Evolutionary conservation across 177 flowering plant genomes (phyloP), one percentile per base, ranked within the genome.

Genomic region (Vitis hybrid): DNA sequence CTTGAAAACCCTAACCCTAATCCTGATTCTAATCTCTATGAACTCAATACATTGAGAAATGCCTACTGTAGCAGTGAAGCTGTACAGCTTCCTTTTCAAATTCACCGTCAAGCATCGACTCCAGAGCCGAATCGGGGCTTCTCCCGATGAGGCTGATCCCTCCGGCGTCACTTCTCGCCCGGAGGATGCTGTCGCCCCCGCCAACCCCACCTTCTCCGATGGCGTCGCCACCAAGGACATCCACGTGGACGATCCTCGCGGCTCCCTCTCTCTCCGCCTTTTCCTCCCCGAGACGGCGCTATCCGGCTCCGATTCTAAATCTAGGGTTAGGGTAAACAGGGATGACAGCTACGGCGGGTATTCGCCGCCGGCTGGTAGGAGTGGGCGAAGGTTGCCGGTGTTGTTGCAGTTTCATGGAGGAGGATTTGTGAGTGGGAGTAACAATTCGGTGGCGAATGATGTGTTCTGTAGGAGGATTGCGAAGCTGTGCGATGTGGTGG

Each of bases 11-110:
- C 45, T 39, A 39, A 39, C 45, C 45, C 45, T 39, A 39, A 39
- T 39, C 8, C 45, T 39, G 8, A 39, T 39, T 39, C 45, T 39
- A 39, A 39, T 39, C 45, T 39, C 45, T 39, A 39, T 39, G 45
- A 39, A 39, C 8, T 39, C 45, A 39, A 7, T 1, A 39, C 7
- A 39, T 39, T 39, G 48, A 59, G 78, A 79, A 76, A 94, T 95
- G 99, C 99, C 99, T 64, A 90, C 90, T 81, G 89, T 95, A 11
- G 93, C 89, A 60, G 99, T 93, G 66, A 95, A 93, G 78, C 77
- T 95, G n/a, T 89, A 95, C 84, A 93, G 99, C 80, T 93, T 93
- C 0, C 86, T 90, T 82, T 95, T 93, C 92, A 95, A 93, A 77
- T 86, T 91, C 69, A 81, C 87, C 19, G 76, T 90, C 20, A 95